Base-by-base conservation (phyloP, 1,284 basidiomycete genomes). In the Baeospora myosura region DNA sequence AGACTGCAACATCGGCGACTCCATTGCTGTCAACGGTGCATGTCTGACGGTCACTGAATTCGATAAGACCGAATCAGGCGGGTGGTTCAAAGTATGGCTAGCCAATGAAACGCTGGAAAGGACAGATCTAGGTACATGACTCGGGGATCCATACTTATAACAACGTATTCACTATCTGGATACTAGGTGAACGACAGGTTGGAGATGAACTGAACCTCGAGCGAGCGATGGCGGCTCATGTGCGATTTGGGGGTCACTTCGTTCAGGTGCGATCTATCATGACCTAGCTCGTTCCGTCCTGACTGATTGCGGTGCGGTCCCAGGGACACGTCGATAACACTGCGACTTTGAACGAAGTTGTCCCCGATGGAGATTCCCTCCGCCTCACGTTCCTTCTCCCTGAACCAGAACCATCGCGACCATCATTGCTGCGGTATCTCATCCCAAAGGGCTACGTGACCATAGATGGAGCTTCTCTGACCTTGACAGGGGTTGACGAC, bases 371-470 rank as follows among this genome's bases (percentile, higher is more conserved):
- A 11, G 90, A 95, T 55, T 96, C 93, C 7, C 60, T 96, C 49
- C 82, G 88, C 24, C 69, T 90, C 54, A 76, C 71, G 41, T 97
- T 94, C 68, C 73, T 80, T 56, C 73, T 97, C 39, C 69, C 81
- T 3, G 69, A 80, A 47, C 65, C 76, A 17, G 81, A 77, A 2
- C 60, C 65, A n/a, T 64, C 67, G 8, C 71, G 76, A 36, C 81
- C 78, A 24, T 84, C 76, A 4, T 69, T 89, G 23, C 68, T 92
- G 41, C 81, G 77, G 0, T 96, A 91, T 60, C 69, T 98, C 49
- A 88, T 98, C 47, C 81, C 87, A n/a, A 99, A 99, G 62, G 95
- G 95, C 39, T 99, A 94, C 61, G 74, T 98, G 43, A 83, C 94
- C 7, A 80, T 99, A 49, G 95, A 99, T 61, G 95, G 96, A 16